Evolutionary conservation across 164 flowering plant species (phyloP), one percentile per base, ranked within the genome.

Genomic region (Vitis rotundifolia): DNA sequence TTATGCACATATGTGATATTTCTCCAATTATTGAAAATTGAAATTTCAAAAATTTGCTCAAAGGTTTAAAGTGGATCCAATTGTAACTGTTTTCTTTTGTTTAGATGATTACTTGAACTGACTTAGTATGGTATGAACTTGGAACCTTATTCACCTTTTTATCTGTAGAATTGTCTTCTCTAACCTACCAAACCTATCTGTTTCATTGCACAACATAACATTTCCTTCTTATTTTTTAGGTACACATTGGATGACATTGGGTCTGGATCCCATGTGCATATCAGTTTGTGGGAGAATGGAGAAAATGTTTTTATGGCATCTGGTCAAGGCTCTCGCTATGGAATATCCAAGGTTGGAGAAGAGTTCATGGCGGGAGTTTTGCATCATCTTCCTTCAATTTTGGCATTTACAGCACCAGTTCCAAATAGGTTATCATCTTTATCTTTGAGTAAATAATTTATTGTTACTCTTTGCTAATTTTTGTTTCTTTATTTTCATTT

Each of bases 311-410:
- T 93, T 75, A 85, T 83, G 88, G 95, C 85, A 71, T 76, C 88
- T 18, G 77, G 53, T 72, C 87, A 76, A 63, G 76, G 85, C 51
- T 80, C 90, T 56, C 64, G 26, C 31, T 71, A 90, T 71, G 99
- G 98, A 68, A 93, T 96, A 83, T 91, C 98, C 51, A 74, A 70
- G 61, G 65, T 83, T 65, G 99, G 97, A 56, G 87, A 87, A 77
- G 85, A 88, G 75, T 96, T 93, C 85, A 88, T 93, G 99, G 97
- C 99, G 5, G 98, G 99, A 44, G 97, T 93, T 71, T 73, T 91
- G 48, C 52, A 73, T 74, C 98, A 96, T 85, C 94, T 96, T 67
- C 91, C 99, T 77, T 82, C 98, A 29, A 85, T 96, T 57, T 73
- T 93, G 78, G 95, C 95, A 73, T 89, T 96, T 81, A 85, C 83